Conservation (phyloP, 164 flowering plant species). For the Berberis vulgaris region DNA sequence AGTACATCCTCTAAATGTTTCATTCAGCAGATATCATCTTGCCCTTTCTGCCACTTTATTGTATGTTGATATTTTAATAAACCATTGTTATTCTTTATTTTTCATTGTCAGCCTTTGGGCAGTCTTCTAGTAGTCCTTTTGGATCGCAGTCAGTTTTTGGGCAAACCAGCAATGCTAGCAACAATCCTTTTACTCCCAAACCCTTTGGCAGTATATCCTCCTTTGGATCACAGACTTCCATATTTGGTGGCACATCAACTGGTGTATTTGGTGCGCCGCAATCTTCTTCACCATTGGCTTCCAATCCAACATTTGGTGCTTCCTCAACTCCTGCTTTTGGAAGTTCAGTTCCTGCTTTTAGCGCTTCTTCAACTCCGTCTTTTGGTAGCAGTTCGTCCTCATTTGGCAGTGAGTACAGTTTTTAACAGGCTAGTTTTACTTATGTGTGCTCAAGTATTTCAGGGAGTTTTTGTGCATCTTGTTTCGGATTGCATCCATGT, state of each 20-base stretch:
- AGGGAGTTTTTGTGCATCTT: background rate
- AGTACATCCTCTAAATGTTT: too few relatives aligned
- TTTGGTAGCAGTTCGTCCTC: conserved; percentile 63
- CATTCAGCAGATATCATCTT: too few relatives aligned
- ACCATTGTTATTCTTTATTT: background rate
- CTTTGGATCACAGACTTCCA: conserved; percentile 79
- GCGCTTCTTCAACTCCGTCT: conserved; percentile 64
- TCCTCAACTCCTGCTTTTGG: conserved; percentile 77
- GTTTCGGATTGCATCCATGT: background rate
- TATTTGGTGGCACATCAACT: conserved; percentile 90
- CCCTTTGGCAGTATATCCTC: conserved; percentile 76
- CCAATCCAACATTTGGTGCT: conserved; percentile 75
- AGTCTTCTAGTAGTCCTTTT: conserved; percentile 77
- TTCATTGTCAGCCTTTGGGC: conserved; percentile 79
- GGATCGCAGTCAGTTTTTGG: conserved; percentile 80
- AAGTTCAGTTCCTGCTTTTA: conserved; percentile 55
- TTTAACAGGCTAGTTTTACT: background rate
- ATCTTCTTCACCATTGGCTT: conserved; percentile 56
- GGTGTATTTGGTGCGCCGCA: conserved; percentile 83
- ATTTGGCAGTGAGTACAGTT: conserved; percentile 49
- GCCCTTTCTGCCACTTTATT: too few relatives aligned
- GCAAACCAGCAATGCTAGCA: conserved; percentile 49
- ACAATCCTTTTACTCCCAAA: conserved; percentile 87
- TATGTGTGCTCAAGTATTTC: background rate
- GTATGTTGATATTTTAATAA: too few relatives aligned